phyloP scores from a whole-genome alignment of 805 yeast species.

The Nakazawaea holstii region DNA sequence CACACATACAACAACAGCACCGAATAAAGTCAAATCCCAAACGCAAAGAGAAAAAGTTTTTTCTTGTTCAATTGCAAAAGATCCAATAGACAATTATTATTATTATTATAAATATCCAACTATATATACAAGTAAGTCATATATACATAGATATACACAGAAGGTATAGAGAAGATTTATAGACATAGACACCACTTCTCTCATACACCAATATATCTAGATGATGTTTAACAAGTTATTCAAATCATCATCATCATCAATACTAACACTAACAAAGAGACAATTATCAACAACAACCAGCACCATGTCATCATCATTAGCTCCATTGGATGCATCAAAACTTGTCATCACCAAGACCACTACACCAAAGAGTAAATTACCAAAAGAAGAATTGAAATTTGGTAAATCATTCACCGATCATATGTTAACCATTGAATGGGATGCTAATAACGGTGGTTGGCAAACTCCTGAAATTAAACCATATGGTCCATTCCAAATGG shows the following conservation, averaged over 20 bases:
- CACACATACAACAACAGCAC: no score
- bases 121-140: no score
- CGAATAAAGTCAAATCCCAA: no score
- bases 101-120: no score
- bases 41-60: no score
- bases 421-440: constrained; percentile 87
- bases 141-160: no score
- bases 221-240: background rate
- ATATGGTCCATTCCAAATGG: constrained; percentile 67
- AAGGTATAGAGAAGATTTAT: no score
- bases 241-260: background rate
- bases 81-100: no score
- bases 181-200: no score
- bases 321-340: constrained; percentile 51
- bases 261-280: background rate
- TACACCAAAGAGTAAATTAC: constrained; percentile 47
- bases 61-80: no score
- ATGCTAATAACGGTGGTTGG: constrained; percentile 67
- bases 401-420: constrained; percentile 82
- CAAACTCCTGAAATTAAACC: constrained; percentile 83
- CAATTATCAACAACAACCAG: background rate
- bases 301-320: constrained; percentile 13
- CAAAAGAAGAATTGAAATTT: constrained; percentile 61
- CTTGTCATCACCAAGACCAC: constrained; percentile 41
- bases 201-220: no score